These are phyloP conservation scores for Ashbya aceris DNA, from an alignment of 1,139 yeast species.

Conservation along the genomic window DNA sequence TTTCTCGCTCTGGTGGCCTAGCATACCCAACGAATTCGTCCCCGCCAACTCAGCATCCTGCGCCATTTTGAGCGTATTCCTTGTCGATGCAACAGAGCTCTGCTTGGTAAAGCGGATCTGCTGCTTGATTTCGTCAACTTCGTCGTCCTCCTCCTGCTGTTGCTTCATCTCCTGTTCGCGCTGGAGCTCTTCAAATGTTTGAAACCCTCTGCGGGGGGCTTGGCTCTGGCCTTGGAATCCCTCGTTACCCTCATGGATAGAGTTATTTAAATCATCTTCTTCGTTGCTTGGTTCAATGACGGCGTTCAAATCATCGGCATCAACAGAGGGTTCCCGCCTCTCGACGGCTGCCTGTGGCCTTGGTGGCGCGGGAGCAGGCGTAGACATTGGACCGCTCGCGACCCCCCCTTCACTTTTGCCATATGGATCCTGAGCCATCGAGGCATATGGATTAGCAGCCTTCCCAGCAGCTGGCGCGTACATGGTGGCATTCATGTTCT, in stretches of 20 bases:
- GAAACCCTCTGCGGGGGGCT: conserved; percentile 17
- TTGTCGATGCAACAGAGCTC: conserved; percentile 75
- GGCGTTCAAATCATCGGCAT: conserved; percentile 21
- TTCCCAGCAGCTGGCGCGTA: background rate
- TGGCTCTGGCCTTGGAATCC: conserved; percentile 12
- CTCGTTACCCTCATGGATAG: conserved; percentile 13
- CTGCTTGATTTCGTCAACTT: conserved; percentile 78
- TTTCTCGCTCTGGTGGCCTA: conserved; percentile 86
- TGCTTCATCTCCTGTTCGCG: conserved; percentile 39
- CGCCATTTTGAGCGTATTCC: conserved; percentile 81
- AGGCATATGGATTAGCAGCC: conserved; percentile 9
- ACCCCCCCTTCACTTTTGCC: too few species aligned
- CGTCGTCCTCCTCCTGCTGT: conserved; percentile 68
- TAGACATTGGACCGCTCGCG: too few species aligned
- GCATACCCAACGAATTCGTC: conserved; percentile 78
- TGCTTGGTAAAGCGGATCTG: conserved; percentile 81
- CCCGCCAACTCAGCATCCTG: conserved; percentile 90
- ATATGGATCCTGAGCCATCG: conserved; percentile 5
- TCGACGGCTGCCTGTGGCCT: conserved; percentile 1
- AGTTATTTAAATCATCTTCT: conserved; percentile 18
- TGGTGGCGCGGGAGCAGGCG: conserved; percentile 4
- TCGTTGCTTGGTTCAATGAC: conserved; percentile 7
- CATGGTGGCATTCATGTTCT: conserved; percentile 9
- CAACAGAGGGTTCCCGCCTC: conserved; percentile 7
- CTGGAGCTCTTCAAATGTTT: conserved; percentile 29